A percentile compares a stretch with the other conserved stretches of the same genome.
phyloP scores from a whole-genome alignment of 176 grass and related monocot species.

The Oryza brachyantha region DNA sequence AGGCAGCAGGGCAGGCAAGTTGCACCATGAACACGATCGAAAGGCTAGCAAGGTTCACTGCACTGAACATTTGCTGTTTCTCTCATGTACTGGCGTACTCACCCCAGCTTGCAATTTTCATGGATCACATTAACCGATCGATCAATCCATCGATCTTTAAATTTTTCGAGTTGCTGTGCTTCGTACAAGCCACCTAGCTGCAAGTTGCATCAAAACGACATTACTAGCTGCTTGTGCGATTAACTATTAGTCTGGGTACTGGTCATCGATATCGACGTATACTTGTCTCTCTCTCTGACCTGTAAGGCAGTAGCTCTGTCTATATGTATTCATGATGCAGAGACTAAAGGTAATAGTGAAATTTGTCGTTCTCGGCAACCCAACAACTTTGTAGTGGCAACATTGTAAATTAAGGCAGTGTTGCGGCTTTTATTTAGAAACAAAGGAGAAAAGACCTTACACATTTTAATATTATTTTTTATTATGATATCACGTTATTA shows the following conservation, averaged over 20 bases:
- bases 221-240: background rate
- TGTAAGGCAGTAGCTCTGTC: background rate
- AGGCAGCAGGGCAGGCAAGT: constrained; percentile 13
- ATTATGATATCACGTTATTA: no score
- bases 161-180: background rate
- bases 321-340: background rate
- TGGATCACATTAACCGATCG: background rate
- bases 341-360: background rate
- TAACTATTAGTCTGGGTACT: background rate
- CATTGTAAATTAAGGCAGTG: no score
- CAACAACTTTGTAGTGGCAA: no score
- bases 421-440: no score
- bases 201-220: background rate
- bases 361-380: no score
- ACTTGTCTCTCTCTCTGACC: background rate
- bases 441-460: no score
- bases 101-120: background rate
- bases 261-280: background rate
- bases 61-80: constrained; percentile 18
- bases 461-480: no score
- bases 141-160: background rate
- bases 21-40: background rate
- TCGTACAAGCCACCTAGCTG: background rate
- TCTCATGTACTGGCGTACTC: no score
- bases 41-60: constrained; percentile 30